Conservation (phyloP, 2,329 filamentous ascomycete species). For the Talaromyces sp. region DNA sequence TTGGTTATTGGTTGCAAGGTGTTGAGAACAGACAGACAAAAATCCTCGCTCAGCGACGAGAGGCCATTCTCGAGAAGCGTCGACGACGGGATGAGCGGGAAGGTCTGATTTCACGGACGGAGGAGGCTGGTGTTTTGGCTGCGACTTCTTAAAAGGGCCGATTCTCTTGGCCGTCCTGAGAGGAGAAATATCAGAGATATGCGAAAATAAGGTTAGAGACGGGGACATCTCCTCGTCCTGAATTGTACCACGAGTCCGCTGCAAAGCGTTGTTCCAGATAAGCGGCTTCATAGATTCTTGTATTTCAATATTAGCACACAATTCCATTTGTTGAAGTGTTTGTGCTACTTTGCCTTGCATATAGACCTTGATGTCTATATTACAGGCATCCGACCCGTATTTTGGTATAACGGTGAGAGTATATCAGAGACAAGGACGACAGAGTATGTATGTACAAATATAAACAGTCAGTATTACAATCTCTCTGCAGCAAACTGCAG, state of each 20-base stretch:
- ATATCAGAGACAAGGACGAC: not conserved
- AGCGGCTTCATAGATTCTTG: constrained; percentile 10
- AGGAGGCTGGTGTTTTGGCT: constrained; percentile 36
- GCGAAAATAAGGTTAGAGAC: not conserved
- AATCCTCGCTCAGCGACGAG: constrained; percentile 74
- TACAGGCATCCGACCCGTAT: not conserved
- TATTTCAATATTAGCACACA: constrained; percentile 12
- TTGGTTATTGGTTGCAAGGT: constrained; percentile 95
- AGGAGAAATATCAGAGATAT: not conserved
- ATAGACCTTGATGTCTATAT: not conserved
- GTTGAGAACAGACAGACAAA: constrained; percentile 79
- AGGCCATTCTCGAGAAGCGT: constrained; percentile 82
- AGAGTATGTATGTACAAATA: constrained; percentile 5
- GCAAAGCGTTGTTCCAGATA: constrained; percentile 3
- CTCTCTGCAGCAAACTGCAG: constrained; percentile 66
- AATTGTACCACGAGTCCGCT: constrained; percentile 3
- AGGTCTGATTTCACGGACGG: constrained; percentile 38
- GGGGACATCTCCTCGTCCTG: not conserved
- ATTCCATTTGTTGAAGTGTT: constrained; percentile 9
- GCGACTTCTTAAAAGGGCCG: constrained; percentile 32
- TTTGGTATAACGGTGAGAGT: not conserved
- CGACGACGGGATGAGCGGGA: constrained; percentile 69
- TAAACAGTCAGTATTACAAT: not conserved
- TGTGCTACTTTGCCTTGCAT: not conserved
- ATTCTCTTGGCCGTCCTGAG: not conserved